Conservation (phyloP, 371 early-diverging fungal genomes). For the Basidiobolus meristosporus region DNA sequence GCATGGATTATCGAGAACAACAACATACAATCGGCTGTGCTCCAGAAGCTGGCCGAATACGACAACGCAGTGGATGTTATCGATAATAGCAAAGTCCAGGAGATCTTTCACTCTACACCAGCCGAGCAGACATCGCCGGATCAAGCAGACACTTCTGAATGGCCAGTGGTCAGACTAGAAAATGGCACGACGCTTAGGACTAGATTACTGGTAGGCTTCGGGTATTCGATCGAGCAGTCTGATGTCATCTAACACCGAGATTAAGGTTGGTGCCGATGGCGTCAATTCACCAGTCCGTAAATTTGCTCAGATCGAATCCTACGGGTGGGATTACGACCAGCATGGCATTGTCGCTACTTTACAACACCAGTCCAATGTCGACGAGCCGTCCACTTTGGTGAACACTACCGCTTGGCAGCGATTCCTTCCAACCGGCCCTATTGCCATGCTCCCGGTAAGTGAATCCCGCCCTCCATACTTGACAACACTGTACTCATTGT, state of each 20-base stretch:
- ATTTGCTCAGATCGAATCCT: constrained; percentile 59
- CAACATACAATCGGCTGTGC: constrained; percentile 19
- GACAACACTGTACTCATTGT: too few relatives aligned
- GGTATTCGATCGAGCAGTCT: background rate
- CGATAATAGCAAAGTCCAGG: constrained; percentile 31
- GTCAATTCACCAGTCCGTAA: constrained; percentile 68
- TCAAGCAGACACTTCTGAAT: constrained; percentile 28
- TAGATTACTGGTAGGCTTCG: background rate
- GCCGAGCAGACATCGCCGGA: background rate
- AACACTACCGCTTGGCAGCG: constrained; percentile 85
- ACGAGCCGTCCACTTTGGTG: constrained; percentile 12
- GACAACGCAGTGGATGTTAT: constrained; percentile 20
- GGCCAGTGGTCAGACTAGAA: constrained; percentile 37
- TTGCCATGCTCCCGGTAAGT: constrained; percentile 85
- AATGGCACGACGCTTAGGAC: constrained; percentile 23
- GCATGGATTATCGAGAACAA: constrained; percentile 31
- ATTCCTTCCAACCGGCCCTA: constrained; percentile 85
- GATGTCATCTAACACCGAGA: background rate
- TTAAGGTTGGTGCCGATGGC: constrained; percentile 80
- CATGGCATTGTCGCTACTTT: constrained; percentile 83
- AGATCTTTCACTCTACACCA: constrained; percentile 8
- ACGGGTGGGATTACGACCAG: constrained; percentile 78
- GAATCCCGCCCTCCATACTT: constrained; percentile 25
- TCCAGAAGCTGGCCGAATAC: constrained; percentile 15
- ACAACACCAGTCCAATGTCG: constrained; percentile 14